A percentile compares a stretch with the other conserved stretches of the same genome.
Conservation (phyloP, 805 yeast genomes). For the Ogataea methylovora region DNA sequence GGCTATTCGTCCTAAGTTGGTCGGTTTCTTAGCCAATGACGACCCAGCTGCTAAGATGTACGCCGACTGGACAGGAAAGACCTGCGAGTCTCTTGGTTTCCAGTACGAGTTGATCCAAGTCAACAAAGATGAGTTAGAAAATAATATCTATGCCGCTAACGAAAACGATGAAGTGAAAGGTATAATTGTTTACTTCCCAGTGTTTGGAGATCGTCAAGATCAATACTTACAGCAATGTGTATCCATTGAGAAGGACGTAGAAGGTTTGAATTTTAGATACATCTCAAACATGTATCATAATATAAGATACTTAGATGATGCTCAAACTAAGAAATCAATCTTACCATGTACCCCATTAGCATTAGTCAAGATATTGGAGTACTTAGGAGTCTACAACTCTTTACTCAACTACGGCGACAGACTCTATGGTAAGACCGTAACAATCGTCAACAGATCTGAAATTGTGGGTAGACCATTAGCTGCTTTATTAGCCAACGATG, state of each 20-base stretch:
- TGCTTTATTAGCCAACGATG: conserved; percentile 92
- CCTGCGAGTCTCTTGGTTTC: conserved; percentile 82
- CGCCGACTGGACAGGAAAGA: conserved; percentile 93
- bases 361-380: conserved; percentile 86
- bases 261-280: conserved; percentile 86
- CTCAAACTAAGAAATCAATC: conserved; percentile 65
- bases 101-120: conserved; percentile 69
- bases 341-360: conserved; percentile 97
- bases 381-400: conserved; percentile 78
- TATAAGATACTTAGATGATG: conserved; percentile 70
- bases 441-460: conserved; percentile 89
- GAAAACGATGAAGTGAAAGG: conserved; percentile 72
- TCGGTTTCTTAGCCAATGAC: conserved; percentile 84
- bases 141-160: conserved; percentile 76
- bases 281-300: conserved; percentile 95
- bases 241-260: conserved; percentile 88
- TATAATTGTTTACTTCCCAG: conserved; percentile 96
- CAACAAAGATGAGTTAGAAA: conserved; percentile 77
- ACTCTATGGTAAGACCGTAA: conserved; percentile 84
- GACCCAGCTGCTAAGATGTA: conserved; percentile 96
- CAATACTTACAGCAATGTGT: conserved; percentile 93
- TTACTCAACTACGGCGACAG: conserved; percentile 84
- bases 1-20: conserved; percentile 59
- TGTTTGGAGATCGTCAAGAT: conserved; percentile 91
- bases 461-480: conserved; percentile 97